A percentile compares a stretch with the other conserved stretches of the same genome.
Conservation (phyloP, 2,329 filamentous ascomycete species). For the Fragosphaeria purpurea region DNA sequence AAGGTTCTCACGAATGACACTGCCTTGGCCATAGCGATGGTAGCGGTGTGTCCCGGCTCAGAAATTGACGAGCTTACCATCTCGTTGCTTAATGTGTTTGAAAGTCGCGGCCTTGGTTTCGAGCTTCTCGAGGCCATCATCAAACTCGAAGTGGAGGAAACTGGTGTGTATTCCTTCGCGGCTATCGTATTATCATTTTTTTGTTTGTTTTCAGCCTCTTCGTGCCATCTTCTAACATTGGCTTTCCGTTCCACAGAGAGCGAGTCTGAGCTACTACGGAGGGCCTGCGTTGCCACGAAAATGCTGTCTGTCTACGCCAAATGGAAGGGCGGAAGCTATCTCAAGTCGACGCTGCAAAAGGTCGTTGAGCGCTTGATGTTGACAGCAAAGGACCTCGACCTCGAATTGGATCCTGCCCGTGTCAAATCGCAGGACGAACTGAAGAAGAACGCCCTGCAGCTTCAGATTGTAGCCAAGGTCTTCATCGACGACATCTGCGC, state of each 20-base stretch:
- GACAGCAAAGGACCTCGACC: slow-evolving; percentile 56
- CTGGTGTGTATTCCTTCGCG: slow-evolving; percentile 15
- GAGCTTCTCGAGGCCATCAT: slow-evolving; percentile 56
- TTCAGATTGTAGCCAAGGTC: slow-evolving; percentile 58
- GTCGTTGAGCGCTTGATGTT: slow-evolving; percentile 56
- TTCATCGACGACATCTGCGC: slow-evolving; percentile 63
- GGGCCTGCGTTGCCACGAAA: slow-evolving; percentile 62
- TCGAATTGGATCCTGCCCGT: slow-evolving; percentile 57
- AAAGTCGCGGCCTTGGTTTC: slow-evolving; percentile 54
- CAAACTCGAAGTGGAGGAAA: slow-evolving; percentile 59
- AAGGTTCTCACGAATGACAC: slow-evolving; percentile 46
- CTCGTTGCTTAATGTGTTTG: slow-evolving; percentile 59
- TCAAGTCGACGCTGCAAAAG: slow-evolving; percentile 55
- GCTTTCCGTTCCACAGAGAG: slow-evolving; percentile 34
- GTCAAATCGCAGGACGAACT: slow-evolving; percentile 52
- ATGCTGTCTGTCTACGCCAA: slow-evolving; percentile 63
- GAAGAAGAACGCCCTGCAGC: slow-evolving; percentile 54
- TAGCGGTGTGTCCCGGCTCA: slow-evolving; percentile 54
- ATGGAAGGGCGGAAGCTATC: slow-evolving; percentile 57
- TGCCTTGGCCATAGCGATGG: slow-evolving; percentile 52
- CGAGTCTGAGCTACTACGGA: slow-evolving; percentile 56
- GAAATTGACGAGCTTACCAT: slow-evolving; percentile 62
- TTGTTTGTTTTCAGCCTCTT: neutral
- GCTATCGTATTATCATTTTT: too few species aligned
- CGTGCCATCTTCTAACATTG: too few species aligned